Evolutionary conservation across 2,329 filamentous ascomycete genomes (phyloP), one percentile per base, ranked within the genome.

Genomic region (Alternaria hordeiaustralica): DNA sequence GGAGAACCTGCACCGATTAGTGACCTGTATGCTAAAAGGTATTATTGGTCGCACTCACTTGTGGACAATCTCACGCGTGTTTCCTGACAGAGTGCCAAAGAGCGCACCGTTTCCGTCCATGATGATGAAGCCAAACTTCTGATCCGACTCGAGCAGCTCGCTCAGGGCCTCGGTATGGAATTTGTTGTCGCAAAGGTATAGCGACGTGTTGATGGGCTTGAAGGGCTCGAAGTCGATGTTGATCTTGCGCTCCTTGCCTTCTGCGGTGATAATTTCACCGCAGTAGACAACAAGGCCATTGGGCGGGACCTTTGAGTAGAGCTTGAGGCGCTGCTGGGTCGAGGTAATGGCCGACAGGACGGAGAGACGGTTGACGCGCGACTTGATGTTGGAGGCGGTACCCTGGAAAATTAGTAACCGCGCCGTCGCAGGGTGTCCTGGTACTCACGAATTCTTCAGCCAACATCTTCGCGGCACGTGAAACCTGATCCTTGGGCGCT

Each of bases 141-240:
- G 96, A 81, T 99, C 96, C 18, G 95, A 97, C 84, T 99, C 96
- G 71, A 99, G 90, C 77, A 99, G 88, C 85, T 99, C 96, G 71
- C 94, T 96, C 71, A 99, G 86, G 18, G 96, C 95, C 83, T 99
- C 96, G 61, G 96, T 99, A 81, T 99, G 96, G 84, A 99, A 99
- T 80, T 99, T 99, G 87, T 99, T 99, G 89, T 99, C 96, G 85
- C 96, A 99, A 65, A 99, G 92, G 82, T 99, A 99, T 50, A 99
- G 88, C 47, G 96, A 99, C 36, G 96, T 99, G 84, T 99, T 99
- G 89, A 99, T 99, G 65, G 96, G 96, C 87, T 99, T 99, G 88
- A 99, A 99, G 30, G 96, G 96, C 84, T 99, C 96, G 81, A 99
- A 99, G 81, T 99, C 96, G 81, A 99, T 99, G 84, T 99, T 99